Evolutionary conservation across 2,329 filamentous ascomycete genomes (phyloP).

Genomic region (Pseudogymnoascus sp.): DNA sequence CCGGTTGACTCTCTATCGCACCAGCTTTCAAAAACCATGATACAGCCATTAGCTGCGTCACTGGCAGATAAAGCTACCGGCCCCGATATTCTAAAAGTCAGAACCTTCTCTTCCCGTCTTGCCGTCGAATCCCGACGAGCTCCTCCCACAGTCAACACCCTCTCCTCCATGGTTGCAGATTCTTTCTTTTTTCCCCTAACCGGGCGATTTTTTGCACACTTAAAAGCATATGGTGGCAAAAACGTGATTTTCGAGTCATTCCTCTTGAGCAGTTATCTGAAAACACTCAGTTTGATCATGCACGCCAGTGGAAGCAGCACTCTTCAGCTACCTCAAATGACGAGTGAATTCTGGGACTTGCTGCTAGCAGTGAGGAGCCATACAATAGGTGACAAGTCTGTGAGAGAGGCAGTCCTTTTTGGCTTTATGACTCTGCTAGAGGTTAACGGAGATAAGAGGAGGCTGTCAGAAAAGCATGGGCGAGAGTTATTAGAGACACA

Average conservation of each 20-base stretch:
- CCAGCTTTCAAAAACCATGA: conserved; percentile 60
- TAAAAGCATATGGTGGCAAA: conserved; percentile 43
- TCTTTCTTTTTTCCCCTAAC: conserved; percentile 83
- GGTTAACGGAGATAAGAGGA: conserved; percentile 65
- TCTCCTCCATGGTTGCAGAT: conserved; percentile 65
- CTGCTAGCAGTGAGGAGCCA: conserved; percentile 60
- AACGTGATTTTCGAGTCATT: conserved; percentile 66
- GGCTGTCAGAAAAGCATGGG: conserved; percentile 65
- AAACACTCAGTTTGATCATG: conserved; percentile 75
- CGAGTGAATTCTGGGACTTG: conserved; percentile 75
- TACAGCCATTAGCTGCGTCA: conserved; percentile 71
- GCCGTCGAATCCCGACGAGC: conserved; percentile 49
- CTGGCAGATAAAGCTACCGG: conserved; percentile 75
- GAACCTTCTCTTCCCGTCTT: conserved; percentile 77
- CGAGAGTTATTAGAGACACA: conserved; percentile 76
- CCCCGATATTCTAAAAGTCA: conserved; percentile 77
- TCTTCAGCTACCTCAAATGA: conserved; percentile 68
- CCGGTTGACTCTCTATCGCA: conserved; percentile 58
- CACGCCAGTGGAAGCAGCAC: conserved; percentile 78
- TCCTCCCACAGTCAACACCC: conserved; percentile 62
- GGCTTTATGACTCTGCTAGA: conserved; percentile 73
- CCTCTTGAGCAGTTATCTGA: conserved; percentile 70
- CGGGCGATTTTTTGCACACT: conserved; percentile 63
- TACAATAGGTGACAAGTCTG: conserved; percentile 51
- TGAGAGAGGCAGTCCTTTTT: conserved; percentile 70